Conservation (phyloP, 768 basidiomycete genomes). For the Tricholoma sp. region DNA sequence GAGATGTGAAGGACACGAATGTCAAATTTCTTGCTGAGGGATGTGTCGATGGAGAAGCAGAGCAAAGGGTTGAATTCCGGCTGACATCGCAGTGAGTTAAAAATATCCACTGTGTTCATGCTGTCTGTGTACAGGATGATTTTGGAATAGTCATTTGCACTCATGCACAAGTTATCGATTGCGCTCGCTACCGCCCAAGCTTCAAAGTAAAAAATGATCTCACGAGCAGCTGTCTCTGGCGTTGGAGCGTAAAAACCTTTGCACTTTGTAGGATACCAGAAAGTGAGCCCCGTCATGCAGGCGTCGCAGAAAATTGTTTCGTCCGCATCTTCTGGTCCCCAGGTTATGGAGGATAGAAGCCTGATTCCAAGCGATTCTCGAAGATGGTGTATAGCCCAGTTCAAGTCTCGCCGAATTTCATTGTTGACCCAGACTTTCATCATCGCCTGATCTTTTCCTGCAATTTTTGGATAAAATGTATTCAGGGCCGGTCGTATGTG, state of each 20-base stretch:
- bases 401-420: constrained; percentile 15
- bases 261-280: constrained; percentile 13
- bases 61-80: constrained; percentile 17
- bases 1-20: constrained; percentile 12
- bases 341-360: constrained; percentile 14
- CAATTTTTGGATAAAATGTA: constrained; percentile 26
- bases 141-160: neutral
- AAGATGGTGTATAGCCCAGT: constrained; percentile 25
- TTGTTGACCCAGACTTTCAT: constrained; percentile 20
- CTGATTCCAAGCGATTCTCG: constrained; percentile 11
- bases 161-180: constrained; percentile 8
- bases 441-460: constrained; percentile 12
- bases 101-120: constrained; percentile 18
- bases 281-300: constrained; percentile 19
- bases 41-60: constrained; percentile 8
- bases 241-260: constrained; percentile 10
- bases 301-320: too few species aligned
- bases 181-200: constrained; percentile 7
- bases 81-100: constrained; percentile 7
- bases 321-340: too few species aligned
- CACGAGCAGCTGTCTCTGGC: too few species aligned
- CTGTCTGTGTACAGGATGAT: constrained; percentile 22
- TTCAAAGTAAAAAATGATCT: constrained; percentile 22
- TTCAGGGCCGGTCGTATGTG: constrained; percentile 17
- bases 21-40: constrained; percentile 4